These are phyloP conservation scores for Alternaria angustiovoidea DNA, from an alignment of 2,329 filamentous ascomycete species.

Conservation along the genomic window DNA sequence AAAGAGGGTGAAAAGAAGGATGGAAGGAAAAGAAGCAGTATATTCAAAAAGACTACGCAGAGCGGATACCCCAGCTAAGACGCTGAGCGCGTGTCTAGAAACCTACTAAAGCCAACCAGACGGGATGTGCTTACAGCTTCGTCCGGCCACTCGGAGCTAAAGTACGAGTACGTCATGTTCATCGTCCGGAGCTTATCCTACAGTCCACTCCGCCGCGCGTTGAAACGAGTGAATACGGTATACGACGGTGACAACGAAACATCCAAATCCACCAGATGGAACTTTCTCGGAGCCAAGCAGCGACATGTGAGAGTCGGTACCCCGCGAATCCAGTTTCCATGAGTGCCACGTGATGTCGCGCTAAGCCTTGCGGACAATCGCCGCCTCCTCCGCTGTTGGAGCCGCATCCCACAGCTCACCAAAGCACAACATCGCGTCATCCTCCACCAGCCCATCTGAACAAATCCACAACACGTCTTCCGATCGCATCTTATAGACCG, in stretches of 20 bases:
- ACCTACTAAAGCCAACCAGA: constrained; percentile 12
- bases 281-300: constrained; percentile 7
- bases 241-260: neutral
- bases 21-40: neutral
- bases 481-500: neutral
- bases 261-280: neutral
- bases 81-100: constrained; percentile 9
- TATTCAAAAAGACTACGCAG: neutral
- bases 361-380: constrained; percentile 22
- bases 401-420: constrained; percentile 27
- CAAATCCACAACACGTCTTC: neutral
- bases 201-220: neutral
- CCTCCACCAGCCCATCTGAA: neutral
- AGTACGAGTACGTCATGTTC: constrained; percentile 27
- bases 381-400: constrained; percentile 24
- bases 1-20: neutral
- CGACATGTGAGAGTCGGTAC: constrained; percentile 3
- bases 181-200: constrained; percentile 8
- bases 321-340: constrained; percentile 13
- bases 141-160: constrained; percentile 24
- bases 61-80: constrained; percentile 5
- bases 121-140: constrained; percentile 25
- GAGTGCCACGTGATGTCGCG: constrained; percentile 28
- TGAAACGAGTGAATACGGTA: neutral
- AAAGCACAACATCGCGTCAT: constrained; percentile 8